Base-by-base conservation (phyloP, 257 asterid genomes). In the Catharanthus roseus region DNA sequence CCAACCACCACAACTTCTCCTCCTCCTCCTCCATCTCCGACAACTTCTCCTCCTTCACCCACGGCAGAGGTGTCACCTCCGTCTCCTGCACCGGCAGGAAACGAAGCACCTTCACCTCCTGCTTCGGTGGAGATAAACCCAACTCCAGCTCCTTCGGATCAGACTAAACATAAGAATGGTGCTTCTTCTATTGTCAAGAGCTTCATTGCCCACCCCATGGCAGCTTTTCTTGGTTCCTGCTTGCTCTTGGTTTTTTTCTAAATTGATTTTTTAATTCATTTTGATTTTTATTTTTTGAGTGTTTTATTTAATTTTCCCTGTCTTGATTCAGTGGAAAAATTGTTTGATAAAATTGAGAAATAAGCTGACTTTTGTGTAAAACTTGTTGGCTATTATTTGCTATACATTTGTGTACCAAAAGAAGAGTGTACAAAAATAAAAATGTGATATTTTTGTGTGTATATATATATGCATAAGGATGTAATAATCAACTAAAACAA, bases 101-200 rank as follows among this genome's bases (percentile, higher is more conserved):
- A 72, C 39, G 85, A 58, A 51, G 57, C 86, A 1, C 76, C 91
- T 0, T 67, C 84, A 70, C 85, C 95, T 0, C 86, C 91, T 0
- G 73, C 55, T 31, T 34, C 67, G 24, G 81, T 13, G 50, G 82
- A 77, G 56, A 70, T 21, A 8, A 78, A 72, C 67, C 93, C 85
- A 53, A 71, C 82, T 57, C 78, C 83, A 57, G 83, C 91, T 6
- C 96, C 95, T 0, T 77, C 97, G 1, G 74, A 84, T 18, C 83
- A 83, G 71, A 80, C 89, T 1, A 56, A 84, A 41, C 90, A 91
- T 16, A 81, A 84, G 77, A 70, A 70, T 18, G 85, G 78, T 13
- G 91, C 74, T 34, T 71, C 86, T 58, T 76, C 84, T 0, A 44
- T 65, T 26, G 77, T 45, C 39, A 10, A 31, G 23, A 45, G 81